phyloP scores from a whole-genome alignment of 495 filamentous ascomycete genomes.

The Penicillium alfredii region DNA sequence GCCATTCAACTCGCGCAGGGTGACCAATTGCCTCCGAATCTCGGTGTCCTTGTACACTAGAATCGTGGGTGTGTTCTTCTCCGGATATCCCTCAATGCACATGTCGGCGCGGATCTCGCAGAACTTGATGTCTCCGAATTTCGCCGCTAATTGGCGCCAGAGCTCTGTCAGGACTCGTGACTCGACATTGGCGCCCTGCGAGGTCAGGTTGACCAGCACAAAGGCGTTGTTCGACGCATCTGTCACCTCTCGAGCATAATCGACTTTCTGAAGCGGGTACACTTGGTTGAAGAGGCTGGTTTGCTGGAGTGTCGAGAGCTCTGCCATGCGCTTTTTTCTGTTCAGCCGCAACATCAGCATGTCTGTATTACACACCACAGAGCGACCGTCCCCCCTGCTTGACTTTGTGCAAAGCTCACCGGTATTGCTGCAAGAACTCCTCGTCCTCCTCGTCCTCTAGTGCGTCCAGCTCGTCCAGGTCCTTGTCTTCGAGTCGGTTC shows the following conservation, averaged over 20 bases:
- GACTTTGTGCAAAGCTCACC: too few relatives aligned
- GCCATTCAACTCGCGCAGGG: constrained; percentile 71
- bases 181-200: constrained; percentile 73
- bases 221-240: constrained; percentile 68
- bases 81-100: constrained; percentile 96
- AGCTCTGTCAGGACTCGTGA: constrained; percentile 74
- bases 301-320: constrained; percentile 67
- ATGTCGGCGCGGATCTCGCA: constrained; percentile 89
- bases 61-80: constrained; percentile 90
- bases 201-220: constrained; percentile 83
- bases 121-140: constrained; percentile 93
- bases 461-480: constrained; percentile 85
- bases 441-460: constrained; percentile 96
- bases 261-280: constrained; percentile 88
- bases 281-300: constrained; percentile 80
- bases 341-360: too few relatives aligned
- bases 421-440: constrained; percentile 78
- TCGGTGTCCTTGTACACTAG: constrained; percentile 88
- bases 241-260: constrained; percentile 88
- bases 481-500: constrained; percentile 87
- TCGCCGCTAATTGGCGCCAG: constrained; percentile 77
- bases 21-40: constrained; percentile 83
- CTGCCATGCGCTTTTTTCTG: constrained; percentile 73
- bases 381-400: too few relatives aligned
- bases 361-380: too few relatives aligned